Evolutionary conservation across 352 stramenopile genomes (phyloP).

Genomic region (Globisporangium alternatum): DNA sequence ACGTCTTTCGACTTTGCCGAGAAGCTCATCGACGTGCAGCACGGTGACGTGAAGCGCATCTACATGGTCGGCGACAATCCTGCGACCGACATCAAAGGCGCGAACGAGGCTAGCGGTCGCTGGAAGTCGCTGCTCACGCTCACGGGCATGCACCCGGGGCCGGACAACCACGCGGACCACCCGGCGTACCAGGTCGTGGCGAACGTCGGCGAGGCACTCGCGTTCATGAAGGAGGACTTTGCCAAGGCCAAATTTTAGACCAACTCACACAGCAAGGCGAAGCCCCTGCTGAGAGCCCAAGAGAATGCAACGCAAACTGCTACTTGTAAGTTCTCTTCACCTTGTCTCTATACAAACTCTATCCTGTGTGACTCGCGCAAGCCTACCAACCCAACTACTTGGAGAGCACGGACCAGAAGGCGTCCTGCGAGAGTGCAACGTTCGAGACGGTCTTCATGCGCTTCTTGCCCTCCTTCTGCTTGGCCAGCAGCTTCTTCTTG

Average conservation of each 20-base stretch:
- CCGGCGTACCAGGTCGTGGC: constrained; percentile 68
- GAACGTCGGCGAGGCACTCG: constrained; percentile 63
- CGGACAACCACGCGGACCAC: constrained; percentile 62
- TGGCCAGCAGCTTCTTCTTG: constrained; percentile 99
- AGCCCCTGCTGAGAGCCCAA: background rate
- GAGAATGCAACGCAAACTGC: background rate
- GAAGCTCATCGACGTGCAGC: constrained; percentile 70
- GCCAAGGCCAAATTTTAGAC: constrained; percentile 13
- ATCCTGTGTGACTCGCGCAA: background rate
- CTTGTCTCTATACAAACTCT: constrained; percentile 8
- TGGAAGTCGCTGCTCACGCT: constrained; percentile 86
- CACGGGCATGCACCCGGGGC: constrained; percentile 76
- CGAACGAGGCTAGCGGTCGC: constrained; percentile 63
- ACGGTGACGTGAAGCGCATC: constrained; percentile 59
- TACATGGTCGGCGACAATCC: constrained; percentile 90
- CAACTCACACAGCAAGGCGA: background rate
- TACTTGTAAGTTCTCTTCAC: background rate
- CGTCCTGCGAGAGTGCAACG: constrained; percentile 96
- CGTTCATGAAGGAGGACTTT: constrained; percentile 81
- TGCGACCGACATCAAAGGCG: constrained; percentile 76
- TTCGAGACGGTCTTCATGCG: constrained; percentile 96
- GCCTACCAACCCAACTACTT: constrained; percentile 39
- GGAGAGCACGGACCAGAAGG: constrained; percentile 97
- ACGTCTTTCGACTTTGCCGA: constrained; percentile 78
- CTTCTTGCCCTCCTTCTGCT: constrained; percentile 99